These are phyloP conservation scores for Carex scoparia DNA, from an alignment of 176 grass and related monocot genomes.

Conservation along the genomic window DNA sequence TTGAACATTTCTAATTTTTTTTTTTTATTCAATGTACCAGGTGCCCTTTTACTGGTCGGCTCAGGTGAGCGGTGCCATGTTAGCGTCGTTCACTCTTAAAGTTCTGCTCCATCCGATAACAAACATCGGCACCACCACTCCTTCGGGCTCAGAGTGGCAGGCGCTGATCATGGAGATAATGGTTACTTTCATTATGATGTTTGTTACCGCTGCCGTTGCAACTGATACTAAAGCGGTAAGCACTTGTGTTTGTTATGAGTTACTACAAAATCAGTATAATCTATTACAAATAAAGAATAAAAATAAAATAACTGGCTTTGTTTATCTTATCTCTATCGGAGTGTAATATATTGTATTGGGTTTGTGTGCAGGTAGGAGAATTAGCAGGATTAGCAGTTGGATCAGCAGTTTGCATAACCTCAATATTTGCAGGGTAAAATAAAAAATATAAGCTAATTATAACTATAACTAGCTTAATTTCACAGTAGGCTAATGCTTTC, in stretches of 20 bases:
- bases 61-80: slow-evolving; percentile 73
- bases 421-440: slow-evolving; percentile 95
- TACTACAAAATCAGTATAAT: neutral
- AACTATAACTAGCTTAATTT: slow-evolving; percentile 8
- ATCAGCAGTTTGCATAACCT: slow-evolving; percentile 98
- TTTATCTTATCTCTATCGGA: neutral
- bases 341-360: neutral
- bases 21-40: slow-evolving; percentile 19
- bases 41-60: slow-evolving; percentile 97
- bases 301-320: neutral
- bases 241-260: neutral
- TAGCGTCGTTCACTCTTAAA: slow-evolving; percentile 70
- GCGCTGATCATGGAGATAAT: slow-evolving; percentile 76
- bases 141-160: slow-evolving; percentile 58
- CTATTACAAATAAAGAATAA: neutral
- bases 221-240: slow-evolving; percentile 90
- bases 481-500: neutral
- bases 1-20: neutral
- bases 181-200: slow-evolving; percentile 98
- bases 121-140: slow-evolving; percentile 70
- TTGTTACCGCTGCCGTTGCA: slow-evolving; percentile 88
- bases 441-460: slow-evolving; percentile 28
- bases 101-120: slow-evolving; percentile 58
- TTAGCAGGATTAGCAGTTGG: slow-evolving; percentile 99
- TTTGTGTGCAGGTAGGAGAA: slow-evolving; percentile 81